Evolutionary conservation across 2,329 filamentous ascomycete species (phyloP).

Genomic region (Penicillium sp.): DNA sequence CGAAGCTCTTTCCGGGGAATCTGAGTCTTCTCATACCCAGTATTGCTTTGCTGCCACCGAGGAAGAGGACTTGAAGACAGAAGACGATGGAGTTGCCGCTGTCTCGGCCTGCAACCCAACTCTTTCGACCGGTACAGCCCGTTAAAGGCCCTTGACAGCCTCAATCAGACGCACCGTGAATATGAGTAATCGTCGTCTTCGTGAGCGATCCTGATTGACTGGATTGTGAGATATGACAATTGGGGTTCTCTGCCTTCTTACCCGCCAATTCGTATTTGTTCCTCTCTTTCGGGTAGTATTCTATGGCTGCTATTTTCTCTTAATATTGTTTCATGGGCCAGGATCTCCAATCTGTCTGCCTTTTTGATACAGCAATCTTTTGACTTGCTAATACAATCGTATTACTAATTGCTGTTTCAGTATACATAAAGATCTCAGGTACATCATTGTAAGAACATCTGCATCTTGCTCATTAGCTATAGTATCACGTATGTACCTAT

Average conservation of each 20-base stretch:
- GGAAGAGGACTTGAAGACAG: background rate
- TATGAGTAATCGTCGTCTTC: background rate
- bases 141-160: background rate
- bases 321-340: background rate
- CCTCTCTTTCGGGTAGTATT: background rate
- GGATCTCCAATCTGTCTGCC: too few species aligned
- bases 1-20: conserved; percentile 67
- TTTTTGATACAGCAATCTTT: too few species aligned
- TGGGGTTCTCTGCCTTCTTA: too few species aligned
- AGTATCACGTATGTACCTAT: too few species aligned
- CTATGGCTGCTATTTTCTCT: background rate
- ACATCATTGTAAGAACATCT: too few species aligned
- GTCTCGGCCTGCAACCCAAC: background rate
- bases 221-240: too few species aligned
- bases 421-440: too few species aligned
- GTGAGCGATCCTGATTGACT: background rate
- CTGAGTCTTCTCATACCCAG: conserved; percentile 25
- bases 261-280: background rate
- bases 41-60: background rate
- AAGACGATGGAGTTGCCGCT: background rate
- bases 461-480: too few species aligned
- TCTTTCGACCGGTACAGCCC: background rate
- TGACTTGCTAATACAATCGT: background rate
- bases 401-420: background rate
- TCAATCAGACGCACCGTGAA: background rate